These are phyloP conservation scores for Megacollybia marginata DNA, from an alignment of 768 basidiomycete species.

Conservation along the genomic window DNA sequence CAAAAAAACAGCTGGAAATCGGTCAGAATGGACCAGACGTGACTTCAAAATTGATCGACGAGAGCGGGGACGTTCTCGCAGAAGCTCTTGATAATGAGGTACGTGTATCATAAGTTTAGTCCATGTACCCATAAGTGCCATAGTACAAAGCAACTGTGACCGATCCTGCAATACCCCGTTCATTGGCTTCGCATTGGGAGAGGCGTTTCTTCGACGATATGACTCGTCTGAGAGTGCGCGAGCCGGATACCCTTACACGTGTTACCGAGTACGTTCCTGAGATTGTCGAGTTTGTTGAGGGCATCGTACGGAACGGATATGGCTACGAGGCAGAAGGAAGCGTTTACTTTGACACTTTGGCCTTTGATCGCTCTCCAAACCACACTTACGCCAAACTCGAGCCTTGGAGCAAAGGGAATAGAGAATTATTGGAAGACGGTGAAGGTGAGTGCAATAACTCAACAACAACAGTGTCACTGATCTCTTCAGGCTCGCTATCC, in stretches of 20 bases:
- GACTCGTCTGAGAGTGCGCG: conserved; percentile 76
- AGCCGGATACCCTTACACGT: conserved; percentile 86
- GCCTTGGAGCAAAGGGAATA: conserved; percentile 94
- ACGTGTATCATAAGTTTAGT: conserved; percentile 2
- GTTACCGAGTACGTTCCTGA: conserved; percentile 98
- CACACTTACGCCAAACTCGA: conserved; percentile 93
- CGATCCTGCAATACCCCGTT: conserved; percentile 79
- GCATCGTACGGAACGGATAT: conserved; percentile 20
- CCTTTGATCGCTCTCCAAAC: conserved; percentile 67
- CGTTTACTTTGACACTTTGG: conserved; percentile 85
- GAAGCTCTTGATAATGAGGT: conserved; percentile 71
- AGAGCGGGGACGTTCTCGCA: conserved; percentile 71
- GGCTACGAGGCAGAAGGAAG: conserved; percentile 67
- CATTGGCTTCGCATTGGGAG: conserved; percentile 86
- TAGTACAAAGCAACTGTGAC: conserved; percentile 77
- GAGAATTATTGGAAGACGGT: conserved; percentile 81
- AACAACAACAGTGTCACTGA: conserved; percentile 2
- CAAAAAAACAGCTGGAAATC: conserved; percentile 33
- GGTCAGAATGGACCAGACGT: conserved; percentile 33
- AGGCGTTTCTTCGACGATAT: conserved; percentile 87
- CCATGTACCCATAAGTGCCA: conserved; percentile 5
- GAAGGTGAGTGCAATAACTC: conserved; percentile 53
- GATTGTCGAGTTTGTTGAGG: conserved; percentile 82
- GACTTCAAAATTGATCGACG: conserved; percentile 59
- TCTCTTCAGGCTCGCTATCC: conserved; percentile 47